A percentile compares a stretch with the other conserved stretches of the same genome.
phyloP scores from a whole-genome alignment of 1,284 basidiomycete genomes.

The Ceratobasidium sp. region DNA sequence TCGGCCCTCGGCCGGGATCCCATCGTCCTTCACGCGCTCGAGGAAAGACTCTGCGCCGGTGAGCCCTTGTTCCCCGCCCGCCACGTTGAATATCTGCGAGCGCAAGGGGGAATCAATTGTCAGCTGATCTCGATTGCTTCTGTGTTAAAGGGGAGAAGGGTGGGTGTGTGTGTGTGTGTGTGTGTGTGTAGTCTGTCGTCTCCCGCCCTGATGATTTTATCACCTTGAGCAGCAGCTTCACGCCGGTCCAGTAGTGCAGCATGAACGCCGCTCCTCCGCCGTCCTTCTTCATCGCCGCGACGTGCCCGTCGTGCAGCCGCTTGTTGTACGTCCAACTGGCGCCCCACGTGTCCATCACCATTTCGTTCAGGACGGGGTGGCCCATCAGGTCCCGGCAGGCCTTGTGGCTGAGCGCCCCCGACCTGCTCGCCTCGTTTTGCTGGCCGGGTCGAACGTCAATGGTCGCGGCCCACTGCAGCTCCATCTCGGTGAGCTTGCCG shows the following conservation, averaged over 20 bases:
- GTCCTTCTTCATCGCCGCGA: background rate
- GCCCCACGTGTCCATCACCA: background rate
- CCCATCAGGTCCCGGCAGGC: background rate
- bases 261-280: background rate
- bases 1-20: background rate
- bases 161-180: too few species aligned
- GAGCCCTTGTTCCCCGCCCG: background rate
- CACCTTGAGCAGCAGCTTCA: background rate
- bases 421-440: background rate
- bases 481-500: background rate
- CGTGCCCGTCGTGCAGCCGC: background rate
- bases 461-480: background rate
- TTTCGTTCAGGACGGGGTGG: background rate
- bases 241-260: background rate
- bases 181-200: too few species aligned
- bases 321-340: background rate
- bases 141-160: too few species aligned
- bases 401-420: background rate
- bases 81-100: background rate
- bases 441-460: background rate
- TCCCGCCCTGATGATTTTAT: too few species aligned
- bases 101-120: background rate
- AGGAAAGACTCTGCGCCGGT: background rate
- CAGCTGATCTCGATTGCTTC: background rate
- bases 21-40: background rate